Conservation (phyloP, 257 asterid species). For the Salvia splendens region DNA sequence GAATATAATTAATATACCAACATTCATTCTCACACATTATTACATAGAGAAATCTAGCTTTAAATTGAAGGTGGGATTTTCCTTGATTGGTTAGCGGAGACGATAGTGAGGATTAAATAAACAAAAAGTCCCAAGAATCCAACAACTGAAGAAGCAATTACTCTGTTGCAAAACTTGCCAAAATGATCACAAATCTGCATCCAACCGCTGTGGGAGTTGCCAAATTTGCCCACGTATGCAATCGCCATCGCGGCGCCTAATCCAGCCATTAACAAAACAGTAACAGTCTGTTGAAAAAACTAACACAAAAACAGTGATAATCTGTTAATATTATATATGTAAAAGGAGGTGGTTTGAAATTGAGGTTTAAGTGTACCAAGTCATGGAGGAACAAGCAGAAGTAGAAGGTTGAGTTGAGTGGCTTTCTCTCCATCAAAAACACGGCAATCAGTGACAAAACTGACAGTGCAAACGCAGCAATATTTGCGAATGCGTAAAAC, state of each 20-base stretch:
- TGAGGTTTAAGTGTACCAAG: conserved; percentile 43
- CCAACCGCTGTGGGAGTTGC: conserved; percentile 59
- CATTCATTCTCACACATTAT: background rate
- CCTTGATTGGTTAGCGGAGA: conserved; percentile 46
- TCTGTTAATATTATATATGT: no score
- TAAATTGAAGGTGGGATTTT: conserved; percentile 13
- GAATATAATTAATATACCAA: no score
- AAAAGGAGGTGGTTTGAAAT: no score
- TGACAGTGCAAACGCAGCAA: conserved; percentile 44
- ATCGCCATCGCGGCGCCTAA: conserved; percentile 54
- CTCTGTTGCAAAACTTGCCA: conserved; percentile 51
- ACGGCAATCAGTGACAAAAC: conserved; percentile 36
- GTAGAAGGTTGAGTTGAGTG: conserved; percentile 31
- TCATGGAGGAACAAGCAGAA: conserved; percentile 66
- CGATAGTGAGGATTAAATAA: conserved; percentile 46
- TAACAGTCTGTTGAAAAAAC: conserved; percentile 35
- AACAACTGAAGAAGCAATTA: conserved; percentile 21
- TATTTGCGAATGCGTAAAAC: conserved; percentile 54
- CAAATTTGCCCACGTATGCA: conserved; percentile 61
- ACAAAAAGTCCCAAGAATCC: conserved; percentile 35
- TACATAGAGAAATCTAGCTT: background rate
- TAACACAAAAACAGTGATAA: no score
- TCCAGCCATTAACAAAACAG: conserved; percentile 51
- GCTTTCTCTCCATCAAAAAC: conserved; percentile 30
- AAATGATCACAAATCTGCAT: conserved; percentile 59